Evolutionary conservation across 2,329 filamentous ascomycete genomes (phyloP), one percentile per base, ranked within the genome.

Genomic region (Botryotinia narcissicola): DNA sequence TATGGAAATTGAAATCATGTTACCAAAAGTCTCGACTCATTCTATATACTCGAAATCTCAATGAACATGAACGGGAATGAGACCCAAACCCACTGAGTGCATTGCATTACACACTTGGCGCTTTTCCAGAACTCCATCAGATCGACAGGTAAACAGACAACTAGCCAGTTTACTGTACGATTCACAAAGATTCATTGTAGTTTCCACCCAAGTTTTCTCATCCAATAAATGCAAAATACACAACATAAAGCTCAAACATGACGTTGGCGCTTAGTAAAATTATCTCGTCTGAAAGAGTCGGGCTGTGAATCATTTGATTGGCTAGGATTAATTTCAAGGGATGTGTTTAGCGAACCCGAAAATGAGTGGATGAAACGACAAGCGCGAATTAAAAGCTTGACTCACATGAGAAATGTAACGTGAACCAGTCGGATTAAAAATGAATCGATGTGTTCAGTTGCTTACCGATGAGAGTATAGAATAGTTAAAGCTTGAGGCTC

Each of bases 371-470:
- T 57, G 66, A 68, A 68, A 68, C 66, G 48, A 68, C 29, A 68
- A 57, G 66, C 66, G 66, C 66, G 66, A 68, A 57, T 57, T 10
- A 54, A 66, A 66, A 68, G 64, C 64, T 68, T 40, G 35, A 42
- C 25, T 29, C 35, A 35, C 35, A 42, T 68, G 64, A 54, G 35
- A 54, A 6, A 35, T 40, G 48, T 40, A 40, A 22, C 16, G 20
- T 68, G 6, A n/a, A 68, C 64, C 35, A 22, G 46, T 54, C 64
- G 46, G 25, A 25, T 57, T 14, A 3, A 22, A 25, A 22, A 57
- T 12, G 14, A 16, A 57, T 29, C 9, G 37, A 42, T 40, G 18
- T n/a, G 6, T 32, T 68, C 14, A 8, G 42, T 57, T 35, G 54
- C 48, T 37, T 42, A 18, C 18, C 54, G 32, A 12, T 22, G 63